Base-by-base conservation (phyloP, 257 asterid species). In the Przewalskia tangutica region DNA sequence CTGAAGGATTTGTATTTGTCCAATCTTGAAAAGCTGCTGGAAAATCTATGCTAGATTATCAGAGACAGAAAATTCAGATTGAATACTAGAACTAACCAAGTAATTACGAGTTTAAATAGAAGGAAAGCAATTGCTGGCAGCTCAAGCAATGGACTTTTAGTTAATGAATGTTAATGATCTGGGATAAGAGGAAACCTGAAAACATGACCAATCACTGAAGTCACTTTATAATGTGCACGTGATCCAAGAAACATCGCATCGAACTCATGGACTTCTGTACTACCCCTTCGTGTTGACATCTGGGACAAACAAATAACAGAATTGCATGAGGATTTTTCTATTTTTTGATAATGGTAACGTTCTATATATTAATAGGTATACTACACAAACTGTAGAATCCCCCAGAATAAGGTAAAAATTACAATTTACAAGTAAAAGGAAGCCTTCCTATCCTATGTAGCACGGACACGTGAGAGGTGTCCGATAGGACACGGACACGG, bases 151-250 rank as follows among this genome's bases (percentile, higher is more conserved):
- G 11, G 6, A 38, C 42, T 38, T 38, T 38, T 38, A 54, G 46
- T 3, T 4, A 70, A 20, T n/a, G 75, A 13, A 3, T 65, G 66
- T 59, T 75, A 38, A 20, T 46, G 16, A 46, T 46, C 32, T 32
- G 48, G 76, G 81, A 62, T 58, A 82, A 81, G 66, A 63, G 75
- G 68, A 78, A 82, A 94, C 98, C 98, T 94, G 97, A 94, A 94
- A 82, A 94, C 97, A 85, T 94, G 98, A 81, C 98, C 98, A 87
- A 94, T 94, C 85, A 94, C 98, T 67, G 98, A 94, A 68, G 98
- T 94, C 85, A 94, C 97, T 91, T 84, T 94, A 88, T 87, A 94
- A 48, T 88, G 88, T 38, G 83, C 97, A 50, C 85, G 88, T 81
- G 85, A 88, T 63, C 97, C 98, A 89, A 90, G 82, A 91, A 94